Conservation (phyloP, 306 rosid species). For the Inga oerstediana region DNA sequence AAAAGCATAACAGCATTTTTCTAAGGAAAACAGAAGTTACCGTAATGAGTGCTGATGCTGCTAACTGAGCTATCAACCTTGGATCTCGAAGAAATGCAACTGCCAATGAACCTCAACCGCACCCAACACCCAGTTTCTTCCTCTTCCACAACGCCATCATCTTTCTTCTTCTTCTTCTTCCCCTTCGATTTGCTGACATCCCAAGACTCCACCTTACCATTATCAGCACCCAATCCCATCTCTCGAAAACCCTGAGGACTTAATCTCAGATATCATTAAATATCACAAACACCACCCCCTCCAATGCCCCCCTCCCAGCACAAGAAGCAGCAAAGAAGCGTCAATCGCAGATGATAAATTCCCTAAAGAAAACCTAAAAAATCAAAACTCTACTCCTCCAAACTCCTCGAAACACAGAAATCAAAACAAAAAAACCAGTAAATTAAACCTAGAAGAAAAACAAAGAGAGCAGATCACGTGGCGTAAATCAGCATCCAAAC, state of each 20-base stretch:
- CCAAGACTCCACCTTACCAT: conserved; percentile 75
- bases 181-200: conserved; percentile 68
- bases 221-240: conserved; percentile 77
- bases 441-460: conserved; percentile 14
- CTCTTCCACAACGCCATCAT: conserved; percentile 53
- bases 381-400: conserved; percentile 23
- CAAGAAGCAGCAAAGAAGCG: conserved; percentile 34
- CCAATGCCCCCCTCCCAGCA: conserved; percentile 29
- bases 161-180: conserved; percentile 65
- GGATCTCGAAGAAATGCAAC: conserved; percentile 99
- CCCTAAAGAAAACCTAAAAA: conserved; percentile 30
- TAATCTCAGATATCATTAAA: conserved; percentile 56
- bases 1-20: conserved; percentile 22
- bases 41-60: conserved; percentile 76
- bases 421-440: background rate
- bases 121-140: conserved; percentile 80
- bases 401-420: conserved; percentile 20
- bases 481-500: conserved; percentile 50
- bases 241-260: conserved; percentile 46
- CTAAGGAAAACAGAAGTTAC: conserved; percentile 46
- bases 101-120: conserved; percentile 69
- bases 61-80: conserved; percentile 91
- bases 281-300: conserved; percentile 42
- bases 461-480: conserved; percentile 34
- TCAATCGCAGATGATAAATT: conserved; percentile 30